These are phyloP conservation scores for Mallotus japonicus DNA, from an alignment of 441 rosid species.

Conservation along the genomic window DNA sequence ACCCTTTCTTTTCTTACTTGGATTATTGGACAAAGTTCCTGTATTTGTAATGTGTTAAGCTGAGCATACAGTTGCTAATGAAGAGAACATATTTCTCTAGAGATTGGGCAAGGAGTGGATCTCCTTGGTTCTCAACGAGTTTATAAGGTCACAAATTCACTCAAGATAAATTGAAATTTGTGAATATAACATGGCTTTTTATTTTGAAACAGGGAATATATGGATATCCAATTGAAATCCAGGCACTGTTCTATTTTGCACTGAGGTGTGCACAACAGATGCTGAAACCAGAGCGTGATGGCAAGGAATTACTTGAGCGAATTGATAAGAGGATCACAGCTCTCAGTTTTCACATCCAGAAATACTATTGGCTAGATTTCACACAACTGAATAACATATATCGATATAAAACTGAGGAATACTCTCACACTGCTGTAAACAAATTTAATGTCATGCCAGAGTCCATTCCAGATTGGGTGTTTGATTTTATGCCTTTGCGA, in stretches of 20 bases:
- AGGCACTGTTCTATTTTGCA: slow-evolving; percentile 49
- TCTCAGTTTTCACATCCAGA: slow-evolving; percentile 48
- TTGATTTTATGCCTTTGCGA: slow-evolving; percentile 46
- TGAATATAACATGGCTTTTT: neutral
- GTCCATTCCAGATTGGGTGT: slow-evolving; percentile 42
- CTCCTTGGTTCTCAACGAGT: neutral
- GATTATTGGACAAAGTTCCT: too few relatives aligned
- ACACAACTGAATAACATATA: slow-evolving; percentile 45
- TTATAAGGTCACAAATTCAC: neutral
- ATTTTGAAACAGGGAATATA: slow-evolving; percentile 38
- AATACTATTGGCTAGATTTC: slow-evolving; percentile 53
- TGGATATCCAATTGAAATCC: slow-evolving; percentile 56
- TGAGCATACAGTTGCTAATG: too few relatives aligned
- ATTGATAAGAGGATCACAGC: slow-evolving; percentile 47
- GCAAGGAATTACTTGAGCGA: slow-evolving; percentile 49
- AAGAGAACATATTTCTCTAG: too few relatives aligned
- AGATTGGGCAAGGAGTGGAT: too few relatives aligned
- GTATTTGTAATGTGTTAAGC: too few relatives aligned
- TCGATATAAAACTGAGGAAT: slow-evolving; percentile 51
- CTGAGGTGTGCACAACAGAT: slow-evolving; percentile 43
- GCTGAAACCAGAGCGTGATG: slow-evolving; percentile 43
- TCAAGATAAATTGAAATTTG: neutral
- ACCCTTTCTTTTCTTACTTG: neutral
- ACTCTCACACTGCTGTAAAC: slow-evolving; percentile 50
- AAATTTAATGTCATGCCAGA: slow-evolving; percentile 54